Conservation (phyloP, 345 rosid genomes). For the Camelina neglecta region DNA sequence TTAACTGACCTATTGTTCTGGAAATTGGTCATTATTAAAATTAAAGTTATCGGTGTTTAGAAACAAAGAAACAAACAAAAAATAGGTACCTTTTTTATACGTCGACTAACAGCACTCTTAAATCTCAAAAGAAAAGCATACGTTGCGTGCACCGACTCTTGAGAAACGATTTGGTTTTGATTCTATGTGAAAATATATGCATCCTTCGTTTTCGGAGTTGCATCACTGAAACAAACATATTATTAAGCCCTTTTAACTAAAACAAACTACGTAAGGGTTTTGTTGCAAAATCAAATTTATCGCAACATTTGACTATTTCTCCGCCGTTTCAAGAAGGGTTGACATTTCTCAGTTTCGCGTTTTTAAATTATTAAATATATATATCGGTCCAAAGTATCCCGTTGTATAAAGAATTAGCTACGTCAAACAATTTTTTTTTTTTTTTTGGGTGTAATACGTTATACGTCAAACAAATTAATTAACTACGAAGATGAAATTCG, state of each 20-base stretch:
- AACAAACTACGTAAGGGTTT: background rate
- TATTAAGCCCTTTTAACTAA: background rate
- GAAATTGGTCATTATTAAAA: no score
- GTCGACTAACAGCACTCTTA: no score
- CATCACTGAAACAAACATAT: background rate
- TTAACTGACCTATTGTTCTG: no score
- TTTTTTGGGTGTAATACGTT: no score
- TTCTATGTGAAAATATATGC: no score
- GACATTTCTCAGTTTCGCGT: background rate
- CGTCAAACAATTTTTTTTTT: constrained; percentile 1
- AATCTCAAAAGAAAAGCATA: no score
- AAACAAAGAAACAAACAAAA: no score
- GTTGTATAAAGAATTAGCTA: background rate
- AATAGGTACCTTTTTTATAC: no score
- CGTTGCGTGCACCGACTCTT: no score
- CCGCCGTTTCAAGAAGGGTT: constrained; percentile 22
- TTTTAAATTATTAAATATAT: background rate
- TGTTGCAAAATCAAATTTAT: background rate
- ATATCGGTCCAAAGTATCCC: background rate
- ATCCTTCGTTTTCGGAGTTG: no score
- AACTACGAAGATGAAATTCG: background rate
- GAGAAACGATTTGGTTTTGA: no score
- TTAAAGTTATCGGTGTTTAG: no score
- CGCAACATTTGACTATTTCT: background rate
- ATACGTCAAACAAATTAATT: constrained; percentile 1